Evolutionary conservation across 169 alveolate genomes (phyloP), one percentile per base, ranked within the genome.

Genomic region (Plasmodium chabaudi): DNA sequence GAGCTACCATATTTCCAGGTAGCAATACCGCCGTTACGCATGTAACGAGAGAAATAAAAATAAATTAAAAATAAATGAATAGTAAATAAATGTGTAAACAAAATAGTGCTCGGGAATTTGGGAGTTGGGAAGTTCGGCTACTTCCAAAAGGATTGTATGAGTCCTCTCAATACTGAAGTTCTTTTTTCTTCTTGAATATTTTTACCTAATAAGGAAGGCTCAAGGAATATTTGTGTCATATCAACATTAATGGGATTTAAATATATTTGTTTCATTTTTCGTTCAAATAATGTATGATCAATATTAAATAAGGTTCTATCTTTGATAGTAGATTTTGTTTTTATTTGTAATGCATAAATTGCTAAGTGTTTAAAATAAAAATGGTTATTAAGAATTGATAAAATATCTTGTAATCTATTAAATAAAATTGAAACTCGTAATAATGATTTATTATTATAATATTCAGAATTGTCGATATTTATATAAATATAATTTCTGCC

Each of bases 351-450:
- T 15, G 89, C 89, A 46, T 63, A 77, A 0, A 77, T 77, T 53
- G 89, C 44, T 44, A 77, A 49, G 65, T 77, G 89, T 39, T 77
- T 68, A 25, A 77, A 77, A 46, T 77, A 77, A 59, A 53, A 77
- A 64, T 39, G 27, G 44, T 59, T 77, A 65, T 77, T 77, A 21
- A 77, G 47, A n/a, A 77, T 9, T 1, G 79, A 77, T 51, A 72
- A 39, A 9, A 86, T 13, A 12, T 65, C 86, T 51, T 92, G 95
- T 34, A 93, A 71, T 42, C 73, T 89, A 27, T 84, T 82, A 72
- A 93, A 92, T 53, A 79, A 60, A n/a, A 91, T 65, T 10, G 88
- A 55, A 25, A 74, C 71, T 13, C 96, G 93, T 77, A 93, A 71
- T 15, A 93, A 19, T 5, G 90, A 63, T 46, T 89, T 75, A 61